These are phyloP conservation scores for Verticillium zaregamsianum DNA, from an alignment of 2,329 filamentous ascomycete species.

Conservation along the genomic window DNA sequence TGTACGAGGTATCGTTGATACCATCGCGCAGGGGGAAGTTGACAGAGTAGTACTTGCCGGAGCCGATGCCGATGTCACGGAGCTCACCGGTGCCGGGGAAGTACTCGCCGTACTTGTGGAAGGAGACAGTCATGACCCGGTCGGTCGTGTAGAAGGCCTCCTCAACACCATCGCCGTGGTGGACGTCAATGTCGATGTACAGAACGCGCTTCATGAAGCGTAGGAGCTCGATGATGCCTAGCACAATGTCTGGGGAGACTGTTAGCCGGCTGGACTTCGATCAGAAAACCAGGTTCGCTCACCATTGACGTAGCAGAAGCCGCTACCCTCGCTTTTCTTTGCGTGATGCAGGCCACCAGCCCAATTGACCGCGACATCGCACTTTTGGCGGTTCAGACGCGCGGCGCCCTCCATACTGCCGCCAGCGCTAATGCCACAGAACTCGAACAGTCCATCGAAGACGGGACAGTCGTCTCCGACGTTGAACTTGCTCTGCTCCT, in stretches of 20 bases:
- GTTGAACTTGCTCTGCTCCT: constrained; percentile 91
- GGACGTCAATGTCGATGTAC: constrained; percentile 92
- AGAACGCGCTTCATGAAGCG: constrained; percentile 79
- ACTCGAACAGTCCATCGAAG: constrained; percentile 96
- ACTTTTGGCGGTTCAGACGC: constrained; percentile 83
- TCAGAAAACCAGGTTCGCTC: constrained; percentile 28
- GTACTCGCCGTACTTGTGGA: constrained; percentile 97
- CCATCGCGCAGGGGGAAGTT: constrained; percentile 91
- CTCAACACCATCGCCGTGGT: constrained; percentile 87
- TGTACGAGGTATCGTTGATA: constrained; percentile 86
- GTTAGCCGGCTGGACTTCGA: background rate
- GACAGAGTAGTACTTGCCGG: constrained; percentile 83
- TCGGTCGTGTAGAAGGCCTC: constrained; percentile 89
- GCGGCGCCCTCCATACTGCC: constrained; percentile 92
- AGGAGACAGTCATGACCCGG: constrained; percentile 87
- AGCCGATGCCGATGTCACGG: constrained; percentile 79
- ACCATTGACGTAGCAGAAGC: constrained; percentile 98
- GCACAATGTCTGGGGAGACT: constrained; percentile 72
- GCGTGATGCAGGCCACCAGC: constrained; percentile 95
- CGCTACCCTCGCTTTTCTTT: constrained; percentile 92
- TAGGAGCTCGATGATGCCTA: constrained; percentile 85
- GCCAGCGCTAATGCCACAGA: constrained; percentile 90
- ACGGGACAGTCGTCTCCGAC: constrained; percentile 96
- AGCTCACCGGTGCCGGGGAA: constrained; percentile 90
- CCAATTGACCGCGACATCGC: constrained; percentile 98